These are phyloP conservation scores for Aspergillus phoenicis DNA, from an alignment of 2,329 filamentous ascomycete genomes.

Conservation along the genomic window DNA sequence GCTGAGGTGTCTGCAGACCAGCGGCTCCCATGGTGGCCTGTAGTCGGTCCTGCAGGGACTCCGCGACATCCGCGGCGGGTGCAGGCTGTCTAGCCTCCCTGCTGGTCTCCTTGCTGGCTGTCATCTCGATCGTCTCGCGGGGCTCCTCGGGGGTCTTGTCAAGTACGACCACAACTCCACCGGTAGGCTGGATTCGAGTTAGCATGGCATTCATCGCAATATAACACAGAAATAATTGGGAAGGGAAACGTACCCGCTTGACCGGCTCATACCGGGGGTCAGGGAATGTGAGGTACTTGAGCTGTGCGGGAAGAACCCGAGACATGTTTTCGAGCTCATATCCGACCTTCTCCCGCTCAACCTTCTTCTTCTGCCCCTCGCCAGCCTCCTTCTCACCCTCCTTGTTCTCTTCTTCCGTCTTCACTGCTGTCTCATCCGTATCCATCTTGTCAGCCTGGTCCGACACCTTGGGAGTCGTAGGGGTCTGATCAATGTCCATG, in stretches of 20 bases:
- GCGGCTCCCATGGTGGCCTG: conserved; percentile 41
- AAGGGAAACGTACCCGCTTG: conserved; percentile 67
- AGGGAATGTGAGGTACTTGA: conserved; percentile 94
- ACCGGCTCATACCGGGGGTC: conserved; percentile 90
- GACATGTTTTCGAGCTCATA: conserved; percentile 98
- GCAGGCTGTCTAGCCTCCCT: conserved; percentile 38
- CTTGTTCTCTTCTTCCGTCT: conserved; percentile 64
- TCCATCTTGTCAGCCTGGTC: conserved; percentile 84
- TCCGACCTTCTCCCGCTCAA: conserved; percentile 93
- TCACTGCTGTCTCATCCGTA: conserved; percentile 54
- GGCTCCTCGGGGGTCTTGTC: conserved; percentile 78
- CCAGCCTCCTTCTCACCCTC: conserved; percentile 62
- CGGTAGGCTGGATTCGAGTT: conserved; percentile 70
- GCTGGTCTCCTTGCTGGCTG: conserved; percentile 71
- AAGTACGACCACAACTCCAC: conserved; percentile 86
- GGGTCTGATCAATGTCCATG: conserved; percentile 88
- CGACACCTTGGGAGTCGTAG: conserved; percentile 69
- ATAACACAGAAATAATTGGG: conserved; percentile 6
- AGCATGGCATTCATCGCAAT: conserved; percentile 33
- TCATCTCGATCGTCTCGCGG: conserved; percentile 84
- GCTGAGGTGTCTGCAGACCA: conserved; percentile 37
- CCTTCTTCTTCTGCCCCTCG: conserved; percentile 78
- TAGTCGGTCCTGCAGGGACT: conserved; percentile 48
- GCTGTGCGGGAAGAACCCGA: conserved; percentile 83
- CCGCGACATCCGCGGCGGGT: conserved; percentile 25